These are phyloP conservation scores for Hansenula lynferdii DNA, from an alignment of 1,139 yeast genomes.

Conservation along the genomic window DNA sequence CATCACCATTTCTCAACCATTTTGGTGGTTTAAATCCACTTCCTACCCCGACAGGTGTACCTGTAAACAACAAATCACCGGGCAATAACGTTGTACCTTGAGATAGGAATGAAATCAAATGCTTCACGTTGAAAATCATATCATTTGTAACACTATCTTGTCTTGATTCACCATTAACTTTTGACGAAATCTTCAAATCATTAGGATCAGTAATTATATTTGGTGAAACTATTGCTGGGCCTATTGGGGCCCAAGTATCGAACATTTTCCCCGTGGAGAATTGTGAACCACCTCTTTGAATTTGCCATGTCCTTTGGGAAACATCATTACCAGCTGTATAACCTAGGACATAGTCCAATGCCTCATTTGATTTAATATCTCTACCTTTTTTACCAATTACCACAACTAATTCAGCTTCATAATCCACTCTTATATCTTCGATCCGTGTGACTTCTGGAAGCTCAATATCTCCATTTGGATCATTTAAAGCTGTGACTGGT, in stretches of 20 bases:
- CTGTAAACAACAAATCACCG: slow-evolving; percentile 47
- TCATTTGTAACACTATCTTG: slow-evolving; percentile 43
- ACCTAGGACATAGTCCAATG: slow-evolving; percentile 44
- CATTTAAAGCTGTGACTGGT: slow-evolving; percentile 36
- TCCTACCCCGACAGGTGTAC: slow-evolving; percentile 52
- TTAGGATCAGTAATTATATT: slow-evolving; percentile 29
- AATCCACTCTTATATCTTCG: slow-evolving; percentile 34
- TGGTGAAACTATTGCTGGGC: slow-evolving; percentile 37
- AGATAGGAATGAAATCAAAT: slow-evolving; percentile 42
- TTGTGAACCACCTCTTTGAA: slow-evolving; percentile 42
- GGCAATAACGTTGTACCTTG: slow-evolving; percentile 47
- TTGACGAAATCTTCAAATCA: slow-evolving; percentile 30
- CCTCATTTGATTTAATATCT: slow-evolving; percentile 38
- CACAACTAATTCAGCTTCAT: slow-evolving; percentile 48
- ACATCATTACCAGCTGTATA: slow-evolving; percentile 52
- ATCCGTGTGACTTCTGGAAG: slow-evolving; percentile 32
- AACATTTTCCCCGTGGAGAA: slow-evolving; percentile 48
- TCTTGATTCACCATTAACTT: slow-evolving; percentile 38
- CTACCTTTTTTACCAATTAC: slow-evolving; percentile 47
- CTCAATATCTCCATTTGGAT: slow-evolving; percentile 34
- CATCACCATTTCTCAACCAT: slow-evolving; percentile 44
- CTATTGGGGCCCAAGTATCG: slow-evolving; percentile 33
- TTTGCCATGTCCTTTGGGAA: slow-evolving; percentile 50
- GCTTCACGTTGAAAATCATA: slow-evolving; percentile 42
- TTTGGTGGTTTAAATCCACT: slow-evolving; percentile 39